phyloP scores from a whole-genome alignment of 2,329 filamentous ascomycete genomes.

The Scedosporium aurantiacum region DNA sequence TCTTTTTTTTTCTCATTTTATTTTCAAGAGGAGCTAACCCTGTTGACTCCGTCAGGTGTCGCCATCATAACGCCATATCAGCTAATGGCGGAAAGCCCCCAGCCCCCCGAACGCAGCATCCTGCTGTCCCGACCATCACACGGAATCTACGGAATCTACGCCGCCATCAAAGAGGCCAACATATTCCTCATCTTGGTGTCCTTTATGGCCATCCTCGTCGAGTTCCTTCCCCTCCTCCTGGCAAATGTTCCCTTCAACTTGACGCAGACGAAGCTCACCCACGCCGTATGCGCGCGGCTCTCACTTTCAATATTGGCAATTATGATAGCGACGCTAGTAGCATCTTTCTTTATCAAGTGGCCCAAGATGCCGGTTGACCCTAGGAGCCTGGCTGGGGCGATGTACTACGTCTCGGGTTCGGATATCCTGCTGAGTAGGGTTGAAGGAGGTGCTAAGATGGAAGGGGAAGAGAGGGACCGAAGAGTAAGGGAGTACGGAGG shows the following conservation, averaged over 20 bases:
- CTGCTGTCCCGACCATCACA: slow-evolving; percentile 31
- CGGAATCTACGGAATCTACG: slow-evolving; percentile 31
- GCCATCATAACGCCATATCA: slow-evolving; percentile 33
- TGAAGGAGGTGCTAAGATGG: slow-evolving; percentile 9
- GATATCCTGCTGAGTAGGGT: slow-evolving; percentile 9
- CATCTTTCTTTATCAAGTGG: slow-evolving; percentile 30
- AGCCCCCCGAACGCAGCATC: slow-evolving; percentile 25
- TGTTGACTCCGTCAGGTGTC: slow-evolving; percentile 24
- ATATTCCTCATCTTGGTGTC: slow-evolving; percentile 28
- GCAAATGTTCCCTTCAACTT: slow-evolving; percentile 37
- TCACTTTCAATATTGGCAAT: slow-evolving; percentile 26
- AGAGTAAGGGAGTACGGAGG: slow-evolving; percentile 9
- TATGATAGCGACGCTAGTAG: slow-evolving; percentile 29
- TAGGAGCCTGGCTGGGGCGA: slow-evolving; percentile 31
- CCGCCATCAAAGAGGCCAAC: slow-evolving; percentile 23
- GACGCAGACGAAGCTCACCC: slow-evolving; percentile 26
- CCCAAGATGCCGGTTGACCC: slow-evolving; percentile 35
- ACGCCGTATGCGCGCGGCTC: slow-evolving; percentile 29
- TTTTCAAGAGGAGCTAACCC: background rate
- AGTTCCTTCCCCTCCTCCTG: slow-evolving; percentile 38
- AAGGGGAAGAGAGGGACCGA: slow-evolving; percentile 7
- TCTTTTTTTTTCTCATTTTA: slow-evolving; percentile 2
- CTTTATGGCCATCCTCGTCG: slow-evolving; percentile 31
- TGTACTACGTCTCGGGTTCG: slow-evolving; percentile 27
- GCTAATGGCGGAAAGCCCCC: slow-evolving; percentile 24